phyloP scores from a whole-genome alignment of 257 asterid species.

The Handroanthus guayacan region DNA sequence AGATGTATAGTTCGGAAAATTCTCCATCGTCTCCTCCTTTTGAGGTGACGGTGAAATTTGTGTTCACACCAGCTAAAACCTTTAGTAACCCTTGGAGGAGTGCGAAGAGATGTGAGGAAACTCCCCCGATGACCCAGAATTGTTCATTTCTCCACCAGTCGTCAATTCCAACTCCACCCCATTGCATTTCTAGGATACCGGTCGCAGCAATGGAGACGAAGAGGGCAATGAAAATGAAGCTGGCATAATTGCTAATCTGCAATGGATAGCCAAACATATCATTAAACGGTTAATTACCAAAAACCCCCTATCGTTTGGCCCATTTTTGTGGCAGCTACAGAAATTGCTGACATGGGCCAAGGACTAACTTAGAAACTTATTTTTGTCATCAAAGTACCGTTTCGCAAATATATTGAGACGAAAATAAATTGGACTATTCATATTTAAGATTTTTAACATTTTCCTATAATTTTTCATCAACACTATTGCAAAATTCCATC shows the following conservation, averaged over 20 bases:
- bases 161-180: conserved; percentile 73
- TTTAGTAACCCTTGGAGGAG: conserved; percentile 76
- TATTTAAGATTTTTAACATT: no score
- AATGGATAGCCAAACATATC: not conserved
- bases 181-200: conserved; percentile 73
- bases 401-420: no score
- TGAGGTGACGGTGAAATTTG: conserved; percentile 68
- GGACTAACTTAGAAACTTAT: no score
- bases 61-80: conserved; percentile 64
- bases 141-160: conserved; percentile 89
- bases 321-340: no score
- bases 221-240: conserved; percentile 62
- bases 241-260: conserved; percentile 72
- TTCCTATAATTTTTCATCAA: no score
- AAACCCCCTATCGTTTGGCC: no score
- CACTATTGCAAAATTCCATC: no score
- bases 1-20: conserved; percentile 58
- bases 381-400: no score
- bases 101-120: conserved; percentile 66
- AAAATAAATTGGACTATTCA: no score
- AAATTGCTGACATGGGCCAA: no score
- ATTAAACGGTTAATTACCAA: no score
- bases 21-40: conserved; percentile 69
- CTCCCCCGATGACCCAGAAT: conserved; percentile 86
- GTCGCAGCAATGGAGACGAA: conserved; percentile 71